Evolutionary conservation across 441 rosid genomes (phyloP), one percentile per base, ranked within the genome.

Genomic region (Populus hybrid): DNA sequence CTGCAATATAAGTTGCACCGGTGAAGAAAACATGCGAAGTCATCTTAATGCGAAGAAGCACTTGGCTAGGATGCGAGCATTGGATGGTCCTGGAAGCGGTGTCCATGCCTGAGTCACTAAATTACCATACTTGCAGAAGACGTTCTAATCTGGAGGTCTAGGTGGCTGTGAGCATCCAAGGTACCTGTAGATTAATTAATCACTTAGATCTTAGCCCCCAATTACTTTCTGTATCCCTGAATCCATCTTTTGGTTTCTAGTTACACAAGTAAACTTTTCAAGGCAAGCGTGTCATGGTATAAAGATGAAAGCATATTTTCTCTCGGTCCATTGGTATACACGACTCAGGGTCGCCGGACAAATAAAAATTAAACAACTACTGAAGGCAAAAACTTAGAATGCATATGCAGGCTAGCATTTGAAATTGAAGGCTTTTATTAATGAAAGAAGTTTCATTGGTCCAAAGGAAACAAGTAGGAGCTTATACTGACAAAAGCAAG

Each of bases 41-140:
- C 85, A 82, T 32, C 74, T 80, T 18, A 26, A 35, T 6, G 85
- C 81, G 36, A 73, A 4, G 14, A 82, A 70, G 68, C 85, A 84
- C 64, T 57, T 84, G 64, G 67, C 79, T 28, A 70, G 20, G 73
- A 67, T 50, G 70, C n/a, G 10, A 46, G 36, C 26, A 69, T 46
- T 71, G 68, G 24, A 4, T 16, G 40, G 34, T 26, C 30, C 11
- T 32, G 64, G 10, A 24, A 18, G 74, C 9, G 20, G 2, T 12
- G 23, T 6, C 4, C 35, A 24, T 46, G 57, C 69, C 20, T 12
- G 57, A 46, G 57, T 14, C 57, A 14, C 57, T 12, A 14, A 46
- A 46, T 14, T 46, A 46, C 0, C 14, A 40, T 10, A 10, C 11
- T 46, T 46, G 57, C 57, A 4, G 57, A 46, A 46, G 20, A 14